Evolutionary conservation across 73 alveolate genomes (phyloP).

Genomic region (Breviolum minutum): DNA sequence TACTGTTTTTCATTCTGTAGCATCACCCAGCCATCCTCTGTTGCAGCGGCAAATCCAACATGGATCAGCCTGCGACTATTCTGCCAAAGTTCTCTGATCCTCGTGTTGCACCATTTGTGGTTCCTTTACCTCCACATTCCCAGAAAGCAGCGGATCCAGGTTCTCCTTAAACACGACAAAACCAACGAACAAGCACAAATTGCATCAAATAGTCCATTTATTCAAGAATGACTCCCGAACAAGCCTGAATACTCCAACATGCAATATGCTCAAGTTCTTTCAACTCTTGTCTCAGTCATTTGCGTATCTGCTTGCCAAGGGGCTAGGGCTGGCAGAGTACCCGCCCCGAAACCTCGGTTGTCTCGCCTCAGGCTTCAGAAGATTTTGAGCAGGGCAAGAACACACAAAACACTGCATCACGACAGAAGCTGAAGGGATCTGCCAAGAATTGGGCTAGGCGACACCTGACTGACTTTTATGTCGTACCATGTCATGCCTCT

Average conservation of each 20-base stretch:
- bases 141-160: slow-evolving; percentile 23
- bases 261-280: too few relatives aligned
- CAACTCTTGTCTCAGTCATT: background rate
- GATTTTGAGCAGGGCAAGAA: background rate
- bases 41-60: too few relatives aligned
- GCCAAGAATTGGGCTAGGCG: background rate
- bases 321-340: slow-evolving; percentile 49
- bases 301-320: background rate
- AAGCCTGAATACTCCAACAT: too few relatives aligned
- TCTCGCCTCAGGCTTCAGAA: slow-evolving; percentile 23
- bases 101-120: background rate
- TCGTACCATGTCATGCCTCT: background rate
- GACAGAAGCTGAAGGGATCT: too few relatives aligned
- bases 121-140: background rate
- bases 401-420: background rate
- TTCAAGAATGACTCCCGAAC: too few relatives aligned
- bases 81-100: slow-evolving; percentile 28
- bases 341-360: slow-evolving; percentile 57
- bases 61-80: background rate
- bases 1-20: too few relatives aligned
- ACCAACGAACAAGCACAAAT: too few relatives aligned
- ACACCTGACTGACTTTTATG: background rate
- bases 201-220: too few relatives aligned
- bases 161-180: background rate
- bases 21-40: too few relatives aligned